Base-by-base conservation (phyloP, 176 grass and related monocot species). In the Alloteropsis semialata region DNA sequence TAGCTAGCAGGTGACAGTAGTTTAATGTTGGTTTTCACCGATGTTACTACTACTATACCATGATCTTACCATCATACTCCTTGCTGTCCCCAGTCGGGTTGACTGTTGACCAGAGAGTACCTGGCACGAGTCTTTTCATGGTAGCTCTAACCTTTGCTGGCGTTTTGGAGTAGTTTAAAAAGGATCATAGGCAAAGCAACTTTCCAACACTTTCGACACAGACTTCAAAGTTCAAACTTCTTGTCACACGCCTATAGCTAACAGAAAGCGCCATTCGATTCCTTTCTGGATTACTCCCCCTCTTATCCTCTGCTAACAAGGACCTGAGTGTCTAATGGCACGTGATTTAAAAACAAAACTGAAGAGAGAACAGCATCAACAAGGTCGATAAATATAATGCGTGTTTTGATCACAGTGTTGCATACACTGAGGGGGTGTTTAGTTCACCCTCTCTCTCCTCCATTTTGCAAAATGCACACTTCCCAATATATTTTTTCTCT, bases 131-230 rank as follows among this genome's bases (percentile, higher is more conserved):
- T 74, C 75, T 89, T 67, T 60, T 68, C 62, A 76, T 76, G 51
- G 2, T 36, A 67, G 48, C 24, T 39, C 53, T 27, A 18, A 15
- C 34, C 67, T 60, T 78, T 55, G 2, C 54, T 30, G 8, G 28
- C 39, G 51, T 76, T 79, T 44, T 15, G 32, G 22, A 17, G 72
- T 56, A 67, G 22, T 69, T 69, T 81, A 34, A 41, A 77, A 72
- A 69, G 69, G 66, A 75, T 87, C 49, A 10, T 4, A 42, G 42
- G 61, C 25, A 30, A 58, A 10, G 3, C 49, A 74, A 77, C 67
- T 88, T 88, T 81, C 71, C 54, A 29, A 10, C 24, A 42, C 89
- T 84, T 91, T 87, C 5, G 74, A 51, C 84, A 77, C 88, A 3
- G 21, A 72, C 83, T 77, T 61, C 83, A 6, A 85, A 55, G 77